Conservation (phyloP, 495 filamentous ascomycete species). For the Neurospora sublineolata region DNA sequence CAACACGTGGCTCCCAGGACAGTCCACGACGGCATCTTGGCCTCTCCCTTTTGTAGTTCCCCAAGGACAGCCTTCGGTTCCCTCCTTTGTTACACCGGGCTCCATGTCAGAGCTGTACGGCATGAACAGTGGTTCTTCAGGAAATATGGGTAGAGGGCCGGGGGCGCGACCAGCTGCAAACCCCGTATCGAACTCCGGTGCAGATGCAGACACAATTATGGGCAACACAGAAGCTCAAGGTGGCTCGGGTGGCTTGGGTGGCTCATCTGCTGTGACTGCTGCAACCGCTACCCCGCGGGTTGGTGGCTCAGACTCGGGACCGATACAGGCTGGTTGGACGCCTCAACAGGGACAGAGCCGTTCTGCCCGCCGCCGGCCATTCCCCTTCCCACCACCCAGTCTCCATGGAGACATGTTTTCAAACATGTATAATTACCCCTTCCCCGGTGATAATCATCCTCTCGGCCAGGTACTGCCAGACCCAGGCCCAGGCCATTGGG, state of each 20-base stretch:
- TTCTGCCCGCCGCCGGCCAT: too few species aligned
- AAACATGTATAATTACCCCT: not conserved
- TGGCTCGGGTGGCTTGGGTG: not conserved
- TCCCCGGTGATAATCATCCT: not conserved
- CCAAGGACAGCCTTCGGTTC: not conserved
- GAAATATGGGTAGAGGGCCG: not conserved
- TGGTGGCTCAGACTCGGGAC: not conserved
- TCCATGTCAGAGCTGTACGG: not conserved
- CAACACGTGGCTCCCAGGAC: not conserved
- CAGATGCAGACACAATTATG: not conserved
- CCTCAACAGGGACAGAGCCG: not conserved
- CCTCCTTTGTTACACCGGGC: not conserved
- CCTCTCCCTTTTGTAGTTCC: not conserved
- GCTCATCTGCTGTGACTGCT: not conserved
- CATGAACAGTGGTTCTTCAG: not conserved
- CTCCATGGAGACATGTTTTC: not conserved
- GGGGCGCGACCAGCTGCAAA: not conserved
- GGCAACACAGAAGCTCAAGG: not conserved
- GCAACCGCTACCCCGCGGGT: not conserved
- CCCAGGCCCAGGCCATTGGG: not conserved
- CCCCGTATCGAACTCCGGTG: not conserved
- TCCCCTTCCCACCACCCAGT: not conserved
- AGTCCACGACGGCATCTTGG: not conserved
- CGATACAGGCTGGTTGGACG: not conserved
- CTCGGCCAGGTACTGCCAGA: not conserved